Conservation (phyloP, 164 flowering plant genomes). For the Brasenia schreberi region DNA sequence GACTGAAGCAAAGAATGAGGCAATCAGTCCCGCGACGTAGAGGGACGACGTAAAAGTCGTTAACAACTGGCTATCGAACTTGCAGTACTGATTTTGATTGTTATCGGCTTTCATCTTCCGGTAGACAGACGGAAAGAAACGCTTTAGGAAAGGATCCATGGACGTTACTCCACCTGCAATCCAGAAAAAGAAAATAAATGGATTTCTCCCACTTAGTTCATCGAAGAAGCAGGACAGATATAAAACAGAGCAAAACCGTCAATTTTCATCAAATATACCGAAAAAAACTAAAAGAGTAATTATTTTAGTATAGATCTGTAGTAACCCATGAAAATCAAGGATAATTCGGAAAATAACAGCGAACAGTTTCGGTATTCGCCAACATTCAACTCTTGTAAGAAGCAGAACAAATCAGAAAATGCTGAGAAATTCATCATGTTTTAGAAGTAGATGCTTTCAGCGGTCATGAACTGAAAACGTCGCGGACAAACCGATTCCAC, state of each 20-base stretch:
- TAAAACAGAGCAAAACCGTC: background rate
- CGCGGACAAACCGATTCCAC: background rate
- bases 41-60: conserved; percentile 62
- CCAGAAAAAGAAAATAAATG: background rate
- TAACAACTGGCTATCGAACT: conserved; percentile 40
- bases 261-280: background rate
- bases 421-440: too few species aligned
- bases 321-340: too few species aligned
- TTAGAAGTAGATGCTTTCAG: too few species aligned
- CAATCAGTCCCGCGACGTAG: conserved; percentile 44
- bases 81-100: conserved; percentile 47
- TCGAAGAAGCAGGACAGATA: background rate
- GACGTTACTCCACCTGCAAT: conserved; percentile 59
- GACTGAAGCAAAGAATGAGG: conserved; percentile 41
- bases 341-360: too few species aligned
- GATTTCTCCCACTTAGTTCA: background rate
- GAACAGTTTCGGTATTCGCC: too few species aligned
- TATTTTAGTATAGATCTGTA: too few species aligned
- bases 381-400: too few species aligned
- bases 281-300: background rate
- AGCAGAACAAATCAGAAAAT: too few species aligned
- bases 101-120: conserved; percentile 18
- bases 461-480: too few species aligned
- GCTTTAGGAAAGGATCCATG: conserved; percentile 39
- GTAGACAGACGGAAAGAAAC: conserved; percentile 49